Percentiles rank a stretch among this genome's conserved stretches.
phyloP scores from a whole-genome alignment of 352 stramenopile species.

The Thalassiosira hispida region DNA sequence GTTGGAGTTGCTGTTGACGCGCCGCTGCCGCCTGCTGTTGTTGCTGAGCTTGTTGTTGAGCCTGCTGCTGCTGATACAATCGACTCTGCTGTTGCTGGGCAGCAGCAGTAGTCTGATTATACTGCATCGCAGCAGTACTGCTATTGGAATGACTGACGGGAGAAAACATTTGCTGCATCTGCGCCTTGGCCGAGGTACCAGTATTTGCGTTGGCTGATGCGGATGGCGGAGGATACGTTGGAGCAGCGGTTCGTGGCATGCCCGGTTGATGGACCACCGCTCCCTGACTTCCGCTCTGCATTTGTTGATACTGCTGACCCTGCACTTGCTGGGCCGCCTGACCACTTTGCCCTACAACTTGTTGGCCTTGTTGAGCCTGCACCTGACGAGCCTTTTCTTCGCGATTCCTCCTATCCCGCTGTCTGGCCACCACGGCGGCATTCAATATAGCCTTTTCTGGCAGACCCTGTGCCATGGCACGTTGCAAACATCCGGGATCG shows the following conservation, averaged over 20 bases:
- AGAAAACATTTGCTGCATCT: slow-evolving; percentile 32
- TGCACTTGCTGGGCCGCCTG: slow-evolving; percentile 5
- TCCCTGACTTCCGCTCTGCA: slow-evolving; percentile 2
- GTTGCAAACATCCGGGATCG: slow-evolving; percentile 65
- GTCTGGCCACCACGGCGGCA: too few species aligned
- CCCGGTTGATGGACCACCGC: slow-evolving; percentile 14
- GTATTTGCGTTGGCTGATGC: slow-evolving; percentile 1
- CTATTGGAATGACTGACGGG: not conserved
- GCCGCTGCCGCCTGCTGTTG: not conserved
- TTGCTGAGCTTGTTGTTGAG: slow-evolving; percentile 14
- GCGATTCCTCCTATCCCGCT: not conserved
- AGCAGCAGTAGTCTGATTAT: slow-evolving; percentile 8
- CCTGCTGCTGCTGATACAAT: slow-evolving; percentile 11
- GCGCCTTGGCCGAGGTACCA: slow-evolving; percentile 4
- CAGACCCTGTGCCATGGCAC: slow-evolving; percentile 69
- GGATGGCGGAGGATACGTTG: not conserved
- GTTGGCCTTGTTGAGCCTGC: slow-evolving; percentile 1
- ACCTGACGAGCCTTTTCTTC: slow-evolving; percentile 1
- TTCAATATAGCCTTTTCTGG: slow-evolving; percentile 69
- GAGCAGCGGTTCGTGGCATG: slow-evolving; percentile 1
- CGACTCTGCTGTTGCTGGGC: slow-evolving; percentile 32
- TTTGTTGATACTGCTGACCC: not conserved
- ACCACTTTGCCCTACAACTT: not conserved
- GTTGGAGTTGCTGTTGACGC: slow-evolving; percentile 10
- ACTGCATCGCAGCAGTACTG: slow-evolving; percentile 8